Evolutionary conservation across 106 monocot species (phyloP).

Genomic region (Dendrobium nobile): DNA sequence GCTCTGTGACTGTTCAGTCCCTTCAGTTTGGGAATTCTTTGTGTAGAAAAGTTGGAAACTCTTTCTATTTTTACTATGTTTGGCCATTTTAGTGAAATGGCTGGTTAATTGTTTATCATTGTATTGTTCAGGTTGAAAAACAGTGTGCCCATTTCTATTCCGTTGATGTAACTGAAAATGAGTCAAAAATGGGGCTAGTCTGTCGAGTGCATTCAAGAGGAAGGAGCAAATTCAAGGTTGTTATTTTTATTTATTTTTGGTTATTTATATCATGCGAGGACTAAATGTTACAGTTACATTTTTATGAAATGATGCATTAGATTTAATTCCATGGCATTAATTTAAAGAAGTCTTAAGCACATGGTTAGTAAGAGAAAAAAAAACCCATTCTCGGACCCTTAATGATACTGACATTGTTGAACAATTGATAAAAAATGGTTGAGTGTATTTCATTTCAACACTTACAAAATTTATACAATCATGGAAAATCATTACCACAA

Average conservation of each 20-base stretch:
- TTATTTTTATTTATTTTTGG: neutral
- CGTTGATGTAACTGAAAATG: slow-evolving; percentile 71
- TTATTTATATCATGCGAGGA: neutral
- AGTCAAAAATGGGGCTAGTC: slow-evolving; percentile 67
- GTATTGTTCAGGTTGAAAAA: slow-evolving; percentile 75
- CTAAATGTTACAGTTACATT: neutral
- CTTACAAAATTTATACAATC: too few species aligned
- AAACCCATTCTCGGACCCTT: too few species aligned
- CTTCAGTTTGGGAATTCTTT: slow-evolving; percentile 56
- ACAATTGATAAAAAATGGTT: too few species aligned
- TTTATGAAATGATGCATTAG: neutral
- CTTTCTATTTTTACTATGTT: neutral
- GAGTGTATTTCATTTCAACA: too few species aligned
- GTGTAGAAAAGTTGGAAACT: slow-evolving; percentile 50
- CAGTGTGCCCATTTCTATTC: slow-evolving; percentile 96
- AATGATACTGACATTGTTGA: too few species aligned
- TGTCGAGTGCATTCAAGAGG: slow-evolving; percentile 87
- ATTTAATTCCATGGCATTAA: neutral
- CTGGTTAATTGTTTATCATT: neutral
- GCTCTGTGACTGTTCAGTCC: slow-evolving; percentile 43
- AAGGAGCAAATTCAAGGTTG: slow-evolving; percentile 97
- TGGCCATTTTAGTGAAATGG: neutral
- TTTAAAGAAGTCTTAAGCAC: neutral
- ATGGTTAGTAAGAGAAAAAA: neutral
- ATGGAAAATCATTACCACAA: too few species aligned